Base-by-base conservation (phyloP, 768 basidiomycete genomes). In the Trametopsis cervina region DNA sequence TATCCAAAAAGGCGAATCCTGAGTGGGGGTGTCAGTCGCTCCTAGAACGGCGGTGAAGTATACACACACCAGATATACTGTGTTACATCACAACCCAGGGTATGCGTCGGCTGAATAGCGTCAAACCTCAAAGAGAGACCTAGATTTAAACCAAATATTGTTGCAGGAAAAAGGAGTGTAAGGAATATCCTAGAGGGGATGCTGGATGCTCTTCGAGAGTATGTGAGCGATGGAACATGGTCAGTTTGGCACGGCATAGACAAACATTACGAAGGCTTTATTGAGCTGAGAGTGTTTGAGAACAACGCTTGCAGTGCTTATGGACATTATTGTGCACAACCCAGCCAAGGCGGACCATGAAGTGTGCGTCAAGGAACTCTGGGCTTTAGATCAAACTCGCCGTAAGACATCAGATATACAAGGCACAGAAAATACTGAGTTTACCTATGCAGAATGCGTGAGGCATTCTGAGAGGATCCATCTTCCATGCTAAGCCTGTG, bases 1-100 rank as follows among this genome's bases (percentile, higher is more conserved):
- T 83, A 84, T 33, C 77, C 75, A n/a, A 81, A 54, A 47, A 84
- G 72, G 39, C 83, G 77, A 24, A 77, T 70, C 83, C 83, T 85
- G 10, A 46, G 21, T 20, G 17, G n/a, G 24, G 47, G 18, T 26
- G 23, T n/a, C 2, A 21, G 42, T 46, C n/a, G 24, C 36, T 43
- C 7, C 40, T 38, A 56, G 4, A 24, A 18, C 33, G 44, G 17
- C 26, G 21, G 41, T 3, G 50, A 38, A 22, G 6, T 26, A 22
- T 40, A 22, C 4, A 56, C 74, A 40, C 55, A 84, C 83, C 83
- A 84, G 46, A 74, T 60, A 2, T 80, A 80, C 54, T 69, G 51
- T n/a, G 66, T 74, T 25, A 73, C 71, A 55, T 85, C 83, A 55
- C 84, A 85, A 54, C 74, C 70, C 49, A 86, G 59, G 53, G 74